Evolutionary conservation across 768 basidiomycete species (phyloP).

Genomic region (Hericium alpestre): DNA sequence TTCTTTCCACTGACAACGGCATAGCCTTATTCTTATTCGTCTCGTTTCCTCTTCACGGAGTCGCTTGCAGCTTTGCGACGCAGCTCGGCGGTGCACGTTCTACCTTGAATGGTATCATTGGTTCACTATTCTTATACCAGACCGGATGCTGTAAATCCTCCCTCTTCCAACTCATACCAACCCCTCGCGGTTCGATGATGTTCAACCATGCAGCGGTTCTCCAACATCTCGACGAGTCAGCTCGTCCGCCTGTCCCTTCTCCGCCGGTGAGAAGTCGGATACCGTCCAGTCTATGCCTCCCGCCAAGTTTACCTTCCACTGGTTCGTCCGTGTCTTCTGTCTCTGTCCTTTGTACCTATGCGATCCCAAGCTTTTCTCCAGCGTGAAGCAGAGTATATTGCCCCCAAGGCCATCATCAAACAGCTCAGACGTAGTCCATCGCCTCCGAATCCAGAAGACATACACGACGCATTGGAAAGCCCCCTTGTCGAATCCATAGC

Average conservation of each 20-base stretch:
- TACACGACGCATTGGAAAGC: slow-evolving; percentile 10
- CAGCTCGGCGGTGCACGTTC: too few species aligned
- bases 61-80: too few species aligned
- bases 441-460: slow-evolving; percentile 19
- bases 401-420: slow-evolving; percentile 44
- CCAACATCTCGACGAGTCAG: slow-evolving; percentile 3
- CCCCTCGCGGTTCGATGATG: slow-evolving; percentile 1
- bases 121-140: too few species aligned
- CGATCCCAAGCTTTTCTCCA: slow-evolving; percentile 47
- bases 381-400: slow-evolving; percentile 56
- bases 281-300: slow-evolving; percentile 46
- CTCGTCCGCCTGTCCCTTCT: background rate
- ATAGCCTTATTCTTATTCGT: too few species aligned
- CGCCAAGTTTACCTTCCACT: slow-evolving; percentile 56
- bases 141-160: background rate
- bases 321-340: slow-evolving; percentile 29
- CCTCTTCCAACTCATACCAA: background rate
- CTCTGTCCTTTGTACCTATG: slow-evolving; percentile 10
- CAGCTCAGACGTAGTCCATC: slow-evolving; percentile 29
- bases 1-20: too few species aligned
- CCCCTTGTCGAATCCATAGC: slow-evolving; percentile 17
- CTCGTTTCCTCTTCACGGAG: too few species aligned
- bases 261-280: slow-evolving; percentile 27
- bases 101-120: too few species aligned
- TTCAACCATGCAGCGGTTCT: slow-evolving; percentile 10